A percentile compares a stretch with the other conserved stretches of the same genome.
These are phyloP conservation scores for Gymnopus androsaceus DNA, from an alignment of 1,284 basidiomycete species.

Conservation along the genomic window DNA sequence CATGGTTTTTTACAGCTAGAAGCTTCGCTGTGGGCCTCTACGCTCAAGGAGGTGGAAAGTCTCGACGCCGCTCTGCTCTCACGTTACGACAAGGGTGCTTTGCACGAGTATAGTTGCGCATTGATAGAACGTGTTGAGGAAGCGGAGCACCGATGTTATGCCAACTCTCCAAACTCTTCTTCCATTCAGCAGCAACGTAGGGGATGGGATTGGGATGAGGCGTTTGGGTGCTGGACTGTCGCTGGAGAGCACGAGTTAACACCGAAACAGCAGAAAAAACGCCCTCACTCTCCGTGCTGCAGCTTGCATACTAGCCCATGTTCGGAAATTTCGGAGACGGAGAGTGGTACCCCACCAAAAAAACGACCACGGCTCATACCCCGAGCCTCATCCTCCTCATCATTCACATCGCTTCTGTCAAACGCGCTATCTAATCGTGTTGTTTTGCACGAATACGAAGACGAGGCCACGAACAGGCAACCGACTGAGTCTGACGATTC, in stretches of 20 bases:
- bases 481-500: not conserved
- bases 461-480: not conserved
- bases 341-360: not conserved
- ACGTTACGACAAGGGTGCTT: slow-evolving; percentile 22
- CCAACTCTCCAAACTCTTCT: slow-evolving; percentile 15
- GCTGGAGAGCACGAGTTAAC: no score
- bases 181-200: not conserved
- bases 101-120: slow-evolving; percentile 36
- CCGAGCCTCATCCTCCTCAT: not conserved
- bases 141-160: slow-evolving; percentile 49
- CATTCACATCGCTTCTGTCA: slow-evolving; percentile 46
- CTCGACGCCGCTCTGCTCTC: slow-evolving; percentile 23
- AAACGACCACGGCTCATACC: slow-evolving; percentile 2
- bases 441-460: slow-evolving; percentile 31
- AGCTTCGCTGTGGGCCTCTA: slow-evolving; percentile 55
- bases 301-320: not conserved
- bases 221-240: slow-evolving; percentile 44
- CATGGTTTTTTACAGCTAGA: slow-evolving; percentile 43
- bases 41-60: slow-evolving; percentile 48
- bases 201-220: slow-evolving; percentile 47
- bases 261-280: slow-evolving; percentile 27
- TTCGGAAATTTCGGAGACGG: slow-evolving; percentile 18
- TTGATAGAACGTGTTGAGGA: slow-evolving; percentile 50
- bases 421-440: slow-evolving; percentile 45
- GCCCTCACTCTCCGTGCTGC: not conserved